Conservation (phyloP, 306 rosid species). For the Castanea mollissima region DNA sequence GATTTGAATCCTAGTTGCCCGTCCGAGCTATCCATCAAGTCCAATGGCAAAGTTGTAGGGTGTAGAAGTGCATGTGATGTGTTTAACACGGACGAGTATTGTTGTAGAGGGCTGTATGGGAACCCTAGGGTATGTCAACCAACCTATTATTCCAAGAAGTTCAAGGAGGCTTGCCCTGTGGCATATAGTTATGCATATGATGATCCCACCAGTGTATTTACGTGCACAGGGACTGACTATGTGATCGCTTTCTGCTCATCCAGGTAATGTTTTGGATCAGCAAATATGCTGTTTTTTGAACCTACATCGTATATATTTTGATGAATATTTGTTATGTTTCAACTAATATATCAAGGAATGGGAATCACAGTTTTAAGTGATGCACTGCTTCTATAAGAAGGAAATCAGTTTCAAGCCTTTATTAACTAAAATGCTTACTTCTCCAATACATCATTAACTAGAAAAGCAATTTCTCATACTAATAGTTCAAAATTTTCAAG, state of each 20-base stretch:
- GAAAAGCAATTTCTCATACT: no score
- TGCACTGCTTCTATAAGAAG: no score
- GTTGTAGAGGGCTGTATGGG: constrained; percentile 73
- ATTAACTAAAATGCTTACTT: no score
- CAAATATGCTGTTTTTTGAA: no score
- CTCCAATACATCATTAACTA: no score
- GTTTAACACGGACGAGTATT: constrained; percentile 73
- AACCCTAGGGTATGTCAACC: constrained; percentile 62
- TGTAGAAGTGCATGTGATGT: constrained; percentile 96
- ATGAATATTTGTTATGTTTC: no score
- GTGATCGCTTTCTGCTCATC: constrained; percentile 65
- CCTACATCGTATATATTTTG: no score
- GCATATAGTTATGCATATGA: constrained; percentile 92
- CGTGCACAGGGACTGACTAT: constrained; percentile 69
- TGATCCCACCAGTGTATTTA: constrained; percentile 75
- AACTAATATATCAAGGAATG: no score
- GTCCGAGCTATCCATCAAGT: constrained; percentile 39
- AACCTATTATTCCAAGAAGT: constrained; percentile 73
- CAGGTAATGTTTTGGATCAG: constrained; percentile 38
- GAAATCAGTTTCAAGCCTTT: no score
- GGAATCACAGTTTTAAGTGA: no score
- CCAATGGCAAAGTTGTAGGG: constrained; percentile 52
- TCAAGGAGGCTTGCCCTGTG: constrained; percentile 78
- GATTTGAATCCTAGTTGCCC: constrained; percentile 66
- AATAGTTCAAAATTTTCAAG: no score